Evolutionary conservation across 73 alveolate species (phyloP), one percentile per base, ranked within the genome.

Genomic region (Halteria grandinella): DNA sequence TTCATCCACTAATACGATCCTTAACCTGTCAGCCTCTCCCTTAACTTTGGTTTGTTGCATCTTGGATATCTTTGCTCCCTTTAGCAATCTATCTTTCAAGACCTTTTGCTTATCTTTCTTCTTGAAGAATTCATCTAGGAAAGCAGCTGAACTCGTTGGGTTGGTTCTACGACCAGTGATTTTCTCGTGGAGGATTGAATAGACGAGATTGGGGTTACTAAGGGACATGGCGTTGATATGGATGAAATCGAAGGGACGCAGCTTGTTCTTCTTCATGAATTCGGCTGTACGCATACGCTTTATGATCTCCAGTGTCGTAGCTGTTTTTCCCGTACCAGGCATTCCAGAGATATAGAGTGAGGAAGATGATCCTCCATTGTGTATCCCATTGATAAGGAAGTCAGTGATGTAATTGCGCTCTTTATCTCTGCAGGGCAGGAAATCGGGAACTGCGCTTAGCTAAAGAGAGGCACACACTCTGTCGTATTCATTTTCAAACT

Each of bases 291-390:
- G 33, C 23, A 74, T 14, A n/a, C 32, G 47, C 31, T 75, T 34
- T 31, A 86, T 80, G 15, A 83, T 89, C 49, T 85, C 91, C 49
- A 86, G 75, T 15, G 93, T 86, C 23, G 97, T 70, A 18, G 93
- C 99, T 11, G 97, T 94, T 76, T 94, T 94, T 54, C 99, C 99
- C 0, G 99, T 94, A 21, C 99, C 99, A 0, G 97, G 97, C 95
- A 94, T 85, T 25, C 99, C 99, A 2, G 95, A 85, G 36, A 94
- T 84, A 66, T 94, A 94, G 32, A 89, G 82, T 0, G 92, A 75
- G 41, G 86, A 37, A n/a, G 75, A 28, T 14, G 86, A 69, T 0
- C 96, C 95, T 11, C 48, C 53, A 24, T 78, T 49, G 3, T 63
- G 32, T 25, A 92, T 24, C 1, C 95, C 95, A 24, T 70, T 79